Evolutionary conservation across 2,329 filamentous ascomycete genomes (phyloP), one percentile per base, ranked within the genome.

Genomic region (Penicillium janthinellum): DNA sequence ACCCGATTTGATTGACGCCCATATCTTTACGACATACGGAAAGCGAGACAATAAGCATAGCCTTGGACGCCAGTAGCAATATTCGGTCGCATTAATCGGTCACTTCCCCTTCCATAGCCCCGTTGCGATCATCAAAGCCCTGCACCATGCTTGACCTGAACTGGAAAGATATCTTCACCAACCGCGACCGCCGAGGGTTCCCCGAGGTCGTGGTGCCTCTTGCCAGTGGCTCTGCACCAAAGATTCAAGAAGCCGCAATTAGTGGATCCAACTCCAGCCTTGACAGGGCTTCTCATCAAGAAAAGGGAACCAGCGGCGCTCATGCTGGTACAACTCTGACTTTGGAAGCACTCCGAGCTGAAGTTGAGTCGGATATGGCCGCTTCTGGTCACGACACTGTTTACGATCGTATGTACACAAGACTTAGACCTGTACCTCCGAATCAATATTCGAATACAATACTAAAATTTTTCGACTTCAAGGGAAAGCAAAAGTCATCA

Each of bases 401-500:
- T 54, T 94, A 94, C 78, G 90, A 94, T 76, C 84, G 90, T 92
- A 81, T 78, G 89, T 82, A 50, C 25, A 50, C 41, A n/a, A 53
- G 38, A 35, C 39, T 31, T 50, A 56, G 25, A 31, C 31, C 8
- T 31, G 31, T 8, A 10, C 31, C 31, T 28, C 25, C 8, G 7
- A 10, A 31, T 31, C 8, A 8, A 8, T 10, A 10, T 0, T 31
- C 31, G 6, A 31, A 10, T 31, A 31, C 4, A 8, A 38, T 31
- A 15, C 35, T 17, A 28, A 34, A 25, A 35, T 7, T 12, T 41
- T 7, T 14, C 5, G 5, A 39, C 39, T 50, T 63, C 58, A 56
- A 88, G 86, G 88, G 64, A 91, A 90, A 73, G 88, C 88, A n/a
- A 90, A 89, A 70, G 83, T 95, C 62, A 89, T 96, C 73, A 95